A percentile compares a stretch with the other conserved stretches of the same genome.
Evolutionary conservation across 352 stramenopile genomes (phyloP).

Genomic region (Phytophthora vignae): DNA sequence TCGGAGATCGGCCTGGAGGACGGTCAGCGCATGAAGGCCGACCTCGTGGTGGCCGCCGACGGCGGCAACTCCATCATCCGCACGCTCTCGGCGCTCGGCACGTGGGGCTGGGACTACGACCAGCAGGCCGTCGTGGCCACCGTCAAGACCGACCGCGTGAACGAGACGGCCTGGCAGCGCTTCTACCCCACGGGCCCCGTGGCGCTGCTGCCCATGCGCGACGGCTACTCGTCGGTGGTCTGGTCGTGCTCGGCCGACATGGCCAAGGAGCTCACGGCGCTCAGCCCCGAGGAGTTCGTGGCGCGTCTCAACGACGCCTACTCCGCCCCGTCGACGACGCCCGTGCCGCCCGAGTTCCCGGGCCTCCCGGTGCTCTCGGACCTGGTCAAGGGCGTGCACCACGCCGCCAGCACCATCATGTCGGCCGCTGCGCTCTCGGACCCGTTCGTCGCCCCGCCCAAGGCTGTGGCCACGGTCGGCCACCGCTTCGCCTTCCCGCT

Average conservation of each 20-base stretch:
- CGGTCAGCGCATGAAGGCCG: slow-evolving; percentile 70
- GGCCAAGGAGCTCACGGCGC: slow-evolving; percentile 79
- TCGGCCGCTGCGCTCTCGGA: slow-evolving; percentile 75
- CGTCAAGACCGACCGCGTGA: slow-evolving; percentile 84
- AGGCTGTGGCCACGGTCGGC: slow-evolving; percentile 71
- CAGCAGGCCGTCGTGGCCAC: slow-evolving; percentile 93
- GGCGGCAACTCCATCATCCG: slow-evolving; percentile 91
- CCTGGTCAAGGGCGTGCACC: slow-evolving; percentile 78
- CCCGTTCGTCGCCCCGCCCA: slow-evolving; percentile 79
- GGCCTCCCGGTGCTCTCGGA: slow-evolving; percentile 83
- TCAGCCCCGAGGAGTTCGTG: slow-evolving; percentile 82
- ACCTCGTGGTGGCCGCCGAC: slow-evolving; percentile 90
- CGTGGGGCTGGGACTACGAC: slow-evolving; percentile 94
- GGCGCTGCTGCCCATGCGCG: slow-evolving; percentile 90
- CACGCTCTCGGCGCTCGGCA: slow-evolving; percentile 84
- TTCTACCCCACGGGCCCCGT: slow-evolving; percentile 92
- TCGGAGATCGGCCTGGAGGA: slow-evolving; percentile 77
- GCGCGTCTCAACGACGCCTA: slow-evolving; percentile 83
- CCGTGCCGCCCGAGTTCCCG: slow-evolving; percentile 72
- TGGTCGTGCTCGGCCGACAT: slow-evolving; percentile 90
- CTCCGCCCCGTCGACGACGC: slow-evolving; percentile 50
- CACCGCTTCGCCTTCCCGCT: slow-evolving; percentile 89
- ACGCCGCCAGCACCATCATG: slow-evolving; percentile 81
- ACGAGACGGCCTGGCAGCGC: slow-evolving; percentile 90
- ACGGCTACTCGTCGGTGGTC: slow-evolving; percentile 91